Evolutionary conservation across 805 yeast species (phyloP), one percentile per base, ranked within the genome.

Genomic region (Komagataella pastoris): DNA sequence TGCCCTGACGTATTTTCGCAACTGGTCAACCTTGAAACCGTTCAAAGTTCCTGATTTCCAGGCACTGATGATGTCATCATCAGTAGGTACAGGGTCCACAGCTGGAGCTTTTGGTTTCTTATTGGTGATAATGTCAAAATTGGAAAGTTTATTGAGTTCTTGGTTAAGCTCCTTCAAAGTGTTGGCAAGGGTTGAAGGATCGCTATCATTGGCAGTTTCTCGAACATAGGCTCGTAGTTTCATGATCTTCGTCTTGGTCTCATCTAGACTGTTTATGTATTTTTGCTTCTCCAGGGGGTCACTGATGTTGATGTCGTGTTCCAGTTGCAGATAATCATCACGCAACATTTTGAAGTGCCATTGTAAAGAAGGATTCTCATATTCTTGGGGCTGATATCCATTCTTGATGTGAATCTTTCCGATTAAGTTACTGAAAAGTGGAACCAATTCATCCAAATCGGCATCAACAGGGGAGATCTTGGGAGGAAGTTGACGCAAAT

Each of bases 261-360:
- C 19, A 48, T 54, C 56, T 12, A 51, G 47, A 10, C 51, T 52
- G 49, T 51, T 51, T 19, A 50, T 47, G 17, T 47, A 7, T 8
- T 8, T 17, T 46, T 53, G 52, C 2, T 49, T 17, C 36, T 43
- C 7, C 46, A 46, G 24, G 49, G 53, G 44, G 51, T 46, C 19
- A 48, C 10, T 7, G 44, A 18, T 48, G 46, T 21, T 47, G 53
- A 24, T 24, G 30, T 49, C 66, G n/a, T 66, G 57, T 50, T 75
- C 79, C 18, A 71, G 71, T 57, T 85, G 90, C 49, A 88, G 65
- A 17, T 86, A 71, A 52, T 78, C 76, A 50, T 84, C 83, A 58
- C 83, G 82, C 17, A 88, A 63, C 0, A 81, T 66, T 53, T 77
- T 75, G 63, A 79, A 81, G 59, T 82, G 85, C 71, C 82, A 83